These are phyloP conservation scores for Ustilago vetiveriae DNA, from an alignment of 1,284 basidiomycete genomes.

Conservation along the genomic window DNA sequence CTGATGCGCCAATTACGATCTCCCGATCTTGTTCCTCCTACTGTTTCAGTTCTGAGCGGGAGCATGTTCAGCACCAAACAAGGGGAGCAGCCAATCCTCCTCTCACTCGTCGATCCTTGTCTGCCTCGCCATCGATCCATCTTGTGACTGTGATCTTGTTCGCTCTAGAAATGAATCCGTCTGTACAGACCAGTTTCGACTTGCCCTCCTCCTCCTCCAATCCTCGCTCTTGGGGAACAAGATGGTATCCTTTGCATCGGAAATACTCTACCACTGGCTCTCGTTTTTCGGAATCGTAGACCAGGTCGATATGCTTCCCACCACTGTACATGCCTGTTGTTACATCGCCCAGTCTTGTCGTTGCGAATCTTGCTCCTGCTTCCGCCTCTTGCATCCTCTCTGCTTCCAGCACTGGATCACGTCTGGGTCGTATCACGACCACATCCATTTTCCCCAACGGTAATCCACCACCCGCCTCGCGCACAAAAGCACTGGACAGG, in stretches of 20 bases:
- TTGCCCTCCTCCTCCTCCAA: conserved; percentile 1
- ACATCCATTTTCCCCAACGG: conserved; percentile 74
- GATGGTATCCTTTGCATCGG: conserved; percentile 82
- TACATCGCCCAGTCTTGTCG: conserved; percentile 28
- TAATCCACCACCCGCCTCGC: not conserved
- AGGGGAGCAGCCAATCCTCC: not conserved
- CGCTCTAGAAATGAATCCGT: conserved; percentile 14
- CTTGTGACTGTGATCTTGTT: conserved; percentile 3
- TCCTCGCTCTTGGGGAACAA: not conserved
- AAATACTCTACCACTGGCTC: conserved; percentile 80
- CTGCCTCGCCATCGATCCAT: conserved; percentile 2
- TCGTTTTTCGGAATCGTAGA: conserved; percentile 22
- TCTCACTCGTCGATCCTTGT: not conserved
- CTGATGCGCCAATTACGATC: too few species aligned
- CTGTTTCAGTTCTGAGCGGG: too few species aligned
- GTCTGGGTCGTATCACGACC: conserved; percentile 80
- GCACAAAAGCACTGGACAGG: conserved; percentile 64
- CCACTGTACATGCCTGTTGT: conserved; percentile 57
- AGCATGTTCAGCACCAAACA: conserved; percentile 3
- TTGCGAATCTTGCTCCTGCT: conserved; percentile 19
- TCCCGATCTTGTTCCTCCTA: too few species aligned
- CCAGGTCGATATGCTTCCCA: conserved; percentile 51
- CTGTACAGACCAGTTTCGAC: conserved; percentile 21
- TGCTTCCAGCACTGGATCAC: conserved; percentile 71
- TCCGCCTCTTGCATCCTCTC: conserved; percentile 27